Evolutionary conservation across 1,139 yeast species (phyloP), one percentile per base, ranked within the genome.

Genomic region (Debaryomycetaceae sp.): DNA sequence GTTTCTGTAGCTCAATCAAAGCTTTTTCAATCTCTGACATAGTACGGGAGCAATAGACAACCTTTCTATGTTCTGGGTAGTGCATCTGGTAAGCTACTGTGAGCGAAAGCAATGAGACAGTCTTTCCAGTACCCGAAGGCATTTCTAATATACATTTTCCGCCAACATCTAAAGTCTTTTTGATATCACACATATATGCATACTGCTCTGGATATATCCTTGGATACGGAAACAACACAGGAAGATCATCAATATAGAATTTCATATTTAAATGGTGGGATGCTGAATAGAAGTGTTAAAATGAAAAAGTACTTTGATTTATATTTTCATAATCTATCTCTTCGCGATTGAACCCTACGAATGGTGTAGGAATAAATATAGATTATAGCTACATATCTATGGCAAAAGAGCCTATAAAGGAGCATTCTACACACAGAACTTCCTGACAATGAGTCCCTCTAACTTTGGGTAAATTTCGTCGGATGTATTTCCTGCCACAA

Each of bases 81-180:
- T 81, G 87, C 87, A 87, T 82, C 58, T 92, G 99, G 61, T 92
- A 94, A 7, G 98, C 96, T 37, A 92, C 88, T 0, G 98, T 88
- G 33, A 92, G 65, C 0, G 98, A 88, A 33, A 92, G 71, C 57
- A 92, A 73, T 1, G 98, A 89, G 4, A 92, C 87, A 31, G 99
- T 92, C 60, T 92, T 92, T 33, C 99, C 99, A 4, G 99, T 92
- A 2, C 99, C 99, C n/a, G 99, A 92, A 53, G 99, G 99, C 99
- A 92, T 92, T 67, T 92, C 99, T 56, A 92, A 64, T 41, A 92
- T 91, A 66, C 97, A 87, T 61, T 91, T 89, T n/a, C 98, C 98
- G 1, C 98, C 98, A 2, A 85, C 95, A 69, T 92, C 99, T 37
- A 92, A 67, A 1, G 98, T 87, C 59, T 83, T 82, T 67, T 92